phyloP scores from a whole-genome alignment of 345 rosid genomes.

The Nasturtium officinale region DNA sequence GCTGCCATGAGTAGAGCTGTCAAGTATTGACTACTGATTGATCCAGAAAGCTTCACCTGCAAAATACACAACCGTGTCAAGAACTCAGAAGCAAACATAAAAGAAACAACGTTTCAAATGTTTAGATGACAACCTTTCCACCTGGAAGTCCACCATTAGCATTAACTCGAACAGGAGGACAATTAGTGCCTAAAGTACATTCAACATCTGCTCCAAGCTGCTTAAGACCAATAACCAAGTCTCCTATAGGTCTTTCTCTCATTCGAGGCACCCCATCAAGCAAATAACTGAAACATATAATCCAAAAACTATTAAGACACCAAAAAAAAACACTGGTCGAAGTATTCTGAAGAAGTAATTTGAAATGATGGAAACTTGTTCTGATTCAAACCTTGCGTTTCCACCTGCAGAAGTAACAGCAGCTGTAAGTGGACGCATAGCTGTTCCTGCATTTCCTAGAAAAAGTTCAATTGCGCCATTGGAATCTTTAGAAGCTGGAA shows the following conservation, averaged over 20 bases:
- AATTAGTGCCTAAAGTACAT: conserved; percentile 70
- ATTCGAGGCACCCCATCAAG: conserved; percentile 96
- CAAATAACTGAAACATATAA: conserved; percentile 53
- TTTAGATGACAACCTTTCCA: conserved; percentile 61
- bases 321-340: not conserved
- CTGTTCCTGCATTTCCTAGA: conserved; percentile 96
- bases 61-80: conserved; percentile 25
- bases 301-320: not conserved
- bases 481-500: conserved; percentile 64
- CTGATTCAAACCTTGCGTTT: conserved; percentile 59
- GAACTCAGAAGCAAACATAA: not conserved
- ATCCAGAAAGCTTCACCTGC: conserved; percentile 95
- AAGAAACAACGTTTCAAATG: not conserved
- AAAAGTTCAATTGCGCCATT: conserved; percentile 69
- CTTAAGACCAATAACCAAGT: conserved; percentile 81
- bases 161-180: conserved; percentile 84
- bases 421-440: conserved; percentile 96
- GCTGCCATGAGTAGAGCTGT: conserved; percentile 97
- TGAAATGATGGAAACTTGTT: too few species aligned
- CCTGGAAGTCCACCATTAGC: conserved; percentile 94
- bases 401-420: conserved; percentile 95
- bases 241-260: conserved; percentile 98
- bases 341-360: not conserved
- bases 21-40: conserved; percentile 92
- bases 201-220: conserved; percentile 90